These are phyloP conservation scores for Aspergillus carlsbadensis DNA, from an alignment of 495 filamentous ascomycete genomes.

Conservation along the genomic window DNA sequence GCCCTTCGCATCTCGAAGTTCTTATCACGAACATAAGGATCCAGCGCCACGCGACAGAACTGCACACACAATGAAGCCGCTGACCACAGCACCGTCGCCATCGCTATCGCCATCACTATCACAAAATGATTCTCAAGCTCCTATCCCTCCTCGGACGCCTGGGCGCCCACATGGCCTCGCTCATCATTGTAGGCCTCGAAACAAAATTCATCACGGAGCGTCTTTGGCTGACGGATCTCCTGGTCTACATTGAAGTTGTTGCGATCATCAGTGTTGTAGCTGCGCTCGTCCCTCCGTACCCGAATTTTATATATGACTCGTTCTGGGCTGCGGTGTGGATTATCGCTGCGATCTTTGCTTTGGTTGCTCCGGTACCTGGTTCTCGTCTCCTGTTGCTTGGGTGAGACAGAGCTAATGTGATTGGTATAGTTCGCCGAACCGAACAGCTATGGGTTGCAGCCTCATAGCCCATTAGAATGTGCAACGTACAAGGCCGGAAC, in stretches of 20 bases:
- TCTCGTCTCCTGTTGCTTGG: no score
- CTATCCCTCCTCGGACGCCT: not conserved
- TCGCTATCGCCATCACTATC: no score
- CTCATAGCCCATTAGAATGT: not conserved
- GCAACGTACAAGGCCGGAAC: conserved; percentile 3
- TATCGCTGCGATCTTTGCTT: not conserved
- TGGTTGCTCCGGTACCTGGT: not conserved
- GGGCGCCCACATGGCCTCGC: not conserved
- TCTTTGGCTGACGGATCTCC: not conserved
- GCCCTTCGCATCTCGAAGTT: no score
- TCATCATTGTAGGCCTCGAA: not conserved
- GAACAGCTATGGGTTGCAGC: not conserved
- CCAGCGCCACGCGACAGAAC: no score
- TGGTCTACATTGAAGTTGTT: conserved; percentile 3
- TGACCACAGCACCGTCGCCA: no score
- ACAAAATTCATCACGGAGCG: not conserved
- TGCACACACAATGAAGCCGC: no score
- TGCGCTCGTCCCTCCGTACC: conserved; percentile 3
- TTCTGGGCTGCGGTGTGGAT: not conserved
- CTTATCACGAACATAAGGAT: no score
- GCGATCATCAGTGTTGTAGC: not conserved
- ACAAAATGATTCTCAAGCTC: no score
- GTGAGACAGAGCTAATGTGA: no score
- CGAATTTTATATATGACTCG: conserved; percentile 3
- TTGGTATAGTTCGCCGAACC: no score